Base-by-base conservation (phyloP, 306 rosid genomes). In the Cicer judaicum region DNA sequence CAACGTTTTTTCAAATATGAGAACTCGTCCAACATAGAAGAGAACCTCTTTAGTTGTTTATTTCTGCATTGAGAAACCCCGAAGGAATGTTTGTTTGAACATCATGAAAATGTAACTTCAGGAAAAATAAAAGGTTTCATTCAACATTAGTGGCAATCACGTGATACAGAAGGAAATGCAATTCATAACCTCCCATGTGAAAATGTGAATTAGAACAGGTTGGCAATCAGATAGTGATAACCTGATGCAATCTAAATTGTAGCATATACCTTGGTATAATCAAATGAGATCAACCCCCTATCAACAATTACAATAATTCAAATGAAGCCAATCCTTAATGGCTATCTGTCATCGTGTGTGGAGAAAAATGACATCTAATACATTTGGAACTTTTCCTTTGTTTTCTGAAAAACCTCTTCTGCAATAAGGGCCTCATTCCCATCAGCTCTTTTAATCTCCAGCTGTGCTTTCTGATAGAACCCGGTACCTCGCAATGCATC, bases 381-480 rank as follows among this genome's bases (percentile, higher is more conserved):
- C 92, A 93, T 87, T 78, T 77, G 78, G 80, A 93, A 93, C 61
- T 93, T 93, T 56, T 67, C 88, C 86, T 83, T 93, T 38, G 98
- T 93, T 85, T 89, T 93, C 92, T 91, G 86, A 43, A 93, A 93
- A 57, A 93, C 96, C 81, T 93, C 97, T 82, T 91, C 98, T 0
- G 98, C 98, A 34, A 91, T 82, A 8, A 88, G 16, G 59, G 96
- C 98, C 43, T 87, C 92, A 11, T 86, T 89, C 7, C 98, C 98
- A 72, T 93, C 98, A 15, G 98, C 98, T 82, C 88, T 85, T 85
- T 93, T 93, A 59, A 93, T 93, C 82, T 91, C 98, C 91, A 93
- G 42, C 36, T 81, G 70, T 72, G 97, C 92, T 77, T 93, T 93
- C 90, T 93, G 98, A 52, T 91, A 93, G 81, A 73, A 84, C 54